Base-by-base conservation (phyloP, 176 grass and related monocot genomes). In the Zoysia japonica region DNA sequence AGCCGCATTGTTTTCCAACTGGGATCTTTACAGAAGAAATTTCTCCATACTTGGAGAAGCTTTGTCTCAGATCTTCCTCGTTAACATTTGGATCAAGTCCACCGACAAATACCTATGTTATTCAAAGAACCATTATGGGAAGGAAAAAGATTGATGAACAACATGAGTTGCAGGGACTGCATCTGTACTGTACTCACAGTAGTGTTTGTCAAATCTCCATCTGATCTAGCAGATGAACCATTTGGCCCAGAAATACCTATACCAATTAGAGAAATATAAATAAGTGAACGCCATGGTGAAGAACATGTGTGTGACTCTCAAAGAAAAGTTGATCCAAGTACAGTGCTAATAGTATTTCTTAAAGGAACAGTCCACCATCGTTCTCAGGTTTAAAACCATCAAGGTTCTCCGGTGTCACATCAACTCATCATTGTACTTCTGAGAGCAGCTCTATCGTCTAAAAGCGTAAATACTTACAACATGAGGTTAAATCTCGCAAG, bases 1-100 rank as follows among this genome's bases (percentile, higher is more conserved):
- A 98, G 17, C 95, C 95, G 3, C 92, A 98, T 67, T 98, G 95
- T 70, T 98, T 98, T 19, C 95, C 90, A 67, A 88, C 85, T 65
- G 95, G 95, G 68, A 98, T 92, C 84, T 98, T 98, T 47, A 98
- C 92, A 7, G 95, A 94, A 36, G 90, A 87, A 76, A 98, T 98
- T 48, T 93, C 92, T 53, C 92, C 95, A 56, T 94, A 94, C 55
- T 94, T 88, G 52, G 88, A 89, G 68, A 98, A 98, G 41, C 78
- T 80, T 82, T 94, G 85, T 84, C 86, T 93, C 41, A 94, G 91
- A 63, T 94, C 92, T 52, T 94, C 92, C 87, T 94, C 95, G 75
- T 84, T 93, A 47, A 91, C 92, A 80, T 92, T 94, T 41, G 90
- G 83, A 65, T 98, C 92, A 52, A 98, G 92, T 67, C 95, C 95